Base-by-base conservation (phyloP, 208 protist genomes). In the Trichomonas tenax region DNA sequence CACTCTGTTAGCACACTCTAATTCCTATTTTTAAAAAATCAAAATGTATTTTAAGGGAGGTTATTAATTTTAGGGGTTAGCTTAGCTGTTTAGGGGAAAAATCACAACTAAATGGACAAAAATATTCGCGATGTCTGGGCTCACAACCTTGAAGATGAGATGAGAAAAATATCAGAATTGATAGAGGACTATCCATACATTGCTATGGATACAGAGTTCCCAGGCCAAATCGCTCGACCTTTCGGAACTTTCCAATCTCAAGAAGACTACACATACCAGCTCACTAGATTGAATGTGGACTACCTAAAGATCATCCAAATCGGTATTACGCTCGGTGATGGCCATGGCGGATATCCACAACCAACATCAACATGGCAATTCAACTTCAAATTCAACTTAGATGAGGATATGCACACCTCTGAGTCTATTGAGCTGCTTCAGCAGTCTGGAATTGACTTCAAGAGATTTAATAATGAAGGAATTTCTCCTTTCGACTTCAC, bases 271-370 rank as follows among this genome's bases (percentile, higher is more conserved):
- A n/a, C n/a, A n/a, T 93, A 93, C 31, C 40, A 93, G 15, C 36
- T 93, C 8, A 93, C 45, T 23, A 34, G 86, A 34, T 9, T 34
- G 21, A 93, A 93, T 31, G 99, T 99, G 31, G 99, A 99, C 97
- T 96, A 99, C 63, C 97, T 99, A 8, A 99, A 99, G 97, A 98
- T 99, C 46, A 99, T 99, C 97, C 99, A 99, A 97, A 97, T 99
- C 86, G 99, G 99, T 96, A 98, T 99, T 88, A 99, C 99, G 0
- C 98, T 99, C 81, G 97, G 98, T 21, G 99, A 99, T 97, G 98
- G 98, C 51, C 97, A 99, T 49, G 99, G 99, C 49, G 98, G 99
- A 90, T 97, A 99, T 38, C 98, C 99, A 11, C 97, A 98, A 98
- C 93, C 96, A 96, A 98, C 98, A 81, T 98, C 97, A 48, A 99